These are phyloP conservation scores for Paramecium caudatum DNA, from an alignment of 73 alveolate genomes.

Conservation along the genomic window DNA sequence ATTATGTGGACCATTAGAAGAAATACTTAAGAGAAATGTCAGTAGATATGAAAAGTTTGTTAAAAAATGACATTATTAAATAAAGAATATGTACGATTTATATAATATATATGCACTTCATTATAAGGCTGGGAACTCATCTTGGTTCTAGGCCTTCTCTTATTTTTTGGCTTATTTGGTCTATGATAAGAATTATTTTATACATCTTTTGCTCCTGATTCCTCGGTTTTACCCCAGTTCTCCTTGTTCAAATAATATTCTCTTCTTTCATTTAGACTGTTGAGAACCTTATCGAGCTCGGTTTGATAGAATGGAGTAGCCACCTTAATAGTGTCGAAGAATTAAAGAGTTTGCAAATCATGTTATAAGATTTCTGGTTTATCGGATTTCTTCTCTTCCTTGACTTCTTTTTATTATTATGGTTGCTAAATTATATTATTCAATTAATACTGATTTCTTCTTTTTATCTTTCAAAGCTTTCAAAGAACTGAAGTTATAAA, in stretches of 20 bases:
- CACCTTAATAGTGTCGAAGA: constrained; percentile 57
- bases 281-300: constrained; percentile 23
- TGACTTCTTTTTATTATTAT: constrained; percentile 17
- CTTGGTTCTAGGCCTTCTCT: constrained; percentile 52
- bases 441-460: constrained; percentile 4
- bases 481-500: constrained; percentile 14
- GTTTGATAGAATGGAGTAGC: constrained; percentile 34
- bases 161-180: constrained; percentile 5
- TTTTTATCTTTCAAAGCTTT: background rate
- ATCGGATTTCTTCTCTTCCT: constrained; percentile 53
- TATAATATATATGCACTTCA: constrained; percentile 54
- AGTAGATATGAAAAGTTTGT: constrained; percentile 73
- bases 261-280: constrained; percentile 23
- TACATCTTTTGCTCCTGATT: background rate
- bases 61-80: constrained; percentile 67
- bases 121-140: constrained; percentile 63
- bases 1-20: constrained; percentile 75
- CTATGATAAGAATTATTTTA: background rate
- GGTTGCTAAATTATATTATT: background rate
- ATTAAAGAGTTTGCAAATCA: constrained; percentile 48
- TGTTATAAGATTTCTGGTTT: constrained; percentile 6
- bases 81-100: constrained; percentile 64
- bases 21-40: constrained; percentile 72
- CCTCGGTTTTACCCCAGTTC: constrained; percentile 34
- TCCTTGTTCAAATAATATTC: constrained; percentile 52